Percentiles rank a stretch among this genome's conserved stretches.
These are phyloP conservation scores for Juglanconis juglandina DNA, from an alignment of 2,329 filamentous ascomycete genomes.

Conservation along the genomic window DNA sequence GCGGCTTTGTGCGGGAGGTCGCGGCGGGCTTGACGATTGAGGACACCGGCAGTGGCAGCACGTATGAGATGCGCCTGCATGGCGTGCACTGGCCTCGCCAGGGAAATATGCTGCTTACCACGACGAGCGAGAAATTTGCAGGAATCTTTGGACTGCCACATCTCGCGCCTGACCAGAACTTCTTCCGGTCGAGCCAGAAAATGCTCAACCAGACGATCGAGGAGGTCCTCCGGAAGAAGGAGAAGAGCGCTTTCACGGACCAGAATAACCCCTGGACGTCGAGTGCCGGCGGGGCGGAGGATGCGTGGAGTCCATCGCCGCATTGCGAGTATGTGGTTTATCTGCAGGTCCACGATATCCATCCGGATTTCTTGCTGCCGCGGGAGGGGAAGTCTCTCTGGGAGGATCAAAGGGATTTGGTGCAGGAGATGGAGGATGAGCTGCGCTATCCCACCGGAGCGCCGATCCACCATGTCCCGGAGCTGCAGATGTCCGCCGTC, in stretches of 20 bases:
- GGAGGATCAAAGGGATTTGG: slow-evolving; percentile 35
- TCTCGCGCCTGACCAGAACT: slow-evolving; percentile 60
- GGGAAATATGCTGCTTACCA: slow-evolving; percentile 77
- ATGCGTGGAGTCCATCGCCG: slow-evolving; percentile 58
- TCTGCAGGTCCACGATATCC: slow-evolving; percentile 66
- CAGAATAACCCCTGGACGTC: slow-evolving; percentile 74
- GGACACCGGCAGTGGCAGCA: slow-evolving; percentile 66
- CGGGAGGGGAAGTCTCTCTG: slow-evolving; percentile 31
- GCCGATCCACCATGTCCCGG: slow-evolving; percentile 52
- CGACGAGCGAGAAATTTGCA: slow-evolving; percentile 90
- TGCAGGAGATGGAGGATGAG: slow-evolving; percentile 59
- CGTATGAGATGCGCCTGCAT: slow-evolving; percentile 75
- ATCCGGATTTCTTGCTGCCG: slow-evolving; percentile 21
- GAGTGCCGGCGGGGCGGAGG: slow-evolving; percentile 57
- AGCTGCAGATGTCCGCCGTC: slow-evolving; percentile 59
- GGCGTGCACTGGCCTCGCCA: slow-evolving; percentile 83
- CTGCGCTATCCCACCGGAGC: slow-evolving; percentile 59
- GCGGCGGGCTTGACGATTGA: slow-evolving; percentile 68
- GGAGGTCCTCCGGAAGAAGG: slow-evolving; percentile 63
- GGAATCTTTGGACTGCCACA: slow-evolving; percentile 89
- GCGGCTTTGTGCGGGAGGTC: slow-evolving; percentile 63
- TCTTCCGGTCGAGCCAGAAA: slow-evolving; percentile 55
- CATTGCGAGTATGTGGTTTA: slow-evolving; percentile 90
- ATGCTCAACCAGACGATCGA: slow-evolving; percentile 72
- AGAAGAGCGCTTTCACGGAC: slow-evolving; percentile 52